phyloP scores from a whole-genome alignment of 1,284 basidiomycete species.

The Chiua sp. region DNA sequence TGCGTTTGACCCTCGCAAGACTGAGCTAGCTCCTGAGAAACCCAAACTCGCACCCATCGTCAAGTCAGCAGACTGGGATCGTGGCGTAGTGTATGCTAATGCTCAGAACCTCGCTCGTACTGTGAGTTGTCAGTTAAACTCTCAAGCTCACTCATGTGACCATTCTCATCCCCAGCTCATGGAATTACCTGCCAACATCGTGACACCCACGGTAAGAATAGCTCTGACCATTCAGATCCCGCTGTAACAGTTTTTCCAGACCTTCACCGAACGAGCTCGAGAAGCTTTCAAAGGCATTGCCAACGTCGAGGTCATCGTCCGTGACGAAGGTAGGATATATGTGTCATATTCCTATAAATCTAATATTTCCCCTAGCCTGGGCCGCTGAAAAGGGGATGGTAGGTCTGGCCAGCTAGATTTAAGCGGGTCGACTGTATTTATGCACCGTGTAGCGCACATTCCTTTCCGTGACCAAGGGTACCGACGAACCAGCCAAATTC shows the following conservation, averaged over 20 bases:
- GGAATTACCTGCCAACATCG: conserved; percentile 86
- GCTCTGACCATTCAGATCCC: not conserved
- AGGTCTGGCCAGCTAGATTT: conserved; percentile 4
- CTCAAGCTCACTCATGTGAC: conserved; percentile 1
- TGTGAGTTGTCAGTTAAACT: conserved; percentile 41
- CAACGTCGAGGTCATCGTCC: conserved; percentile 75
- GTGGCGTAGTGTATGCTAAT: conserved; percentile 73
- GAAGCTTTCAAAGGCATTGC: conserved; percentile 70
- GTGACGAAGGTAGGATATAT: conserved; percentile 66
- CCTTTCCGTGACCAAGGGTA: conserved; percentile 87
- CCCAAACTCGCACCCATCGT: conserved; percentile 52
- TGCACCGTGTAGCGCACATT: conserved; percentile 65
- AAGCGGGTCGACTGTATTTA: not conserved
- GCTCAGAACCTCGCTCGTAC: conserved; percentile 89
- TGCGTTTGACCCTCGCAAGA: conserved; percentile 58
- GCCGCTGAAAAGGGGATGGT: conserved; percentile 86
- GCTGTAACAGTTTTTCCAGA: conserved; percentile 39
- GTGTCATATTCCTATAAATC: not conserved
- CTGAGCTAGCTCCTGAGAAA: conserved; percentile 52
- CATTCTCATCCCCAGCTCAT: conserved; percentile 67
- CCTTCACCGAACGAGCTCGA: conserved; percentile 75
- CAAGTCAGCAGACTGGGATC: conserved; percentile 66
- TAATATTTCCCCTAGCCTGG: conserved; percentile 59
- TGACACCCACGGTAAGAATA: conserved; percentile 72
- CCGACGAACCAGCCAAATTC: conserved; percentile 85